Conservation (phyloP, 257 asterid genomes). For the Nicotiana otophora region DNA sequence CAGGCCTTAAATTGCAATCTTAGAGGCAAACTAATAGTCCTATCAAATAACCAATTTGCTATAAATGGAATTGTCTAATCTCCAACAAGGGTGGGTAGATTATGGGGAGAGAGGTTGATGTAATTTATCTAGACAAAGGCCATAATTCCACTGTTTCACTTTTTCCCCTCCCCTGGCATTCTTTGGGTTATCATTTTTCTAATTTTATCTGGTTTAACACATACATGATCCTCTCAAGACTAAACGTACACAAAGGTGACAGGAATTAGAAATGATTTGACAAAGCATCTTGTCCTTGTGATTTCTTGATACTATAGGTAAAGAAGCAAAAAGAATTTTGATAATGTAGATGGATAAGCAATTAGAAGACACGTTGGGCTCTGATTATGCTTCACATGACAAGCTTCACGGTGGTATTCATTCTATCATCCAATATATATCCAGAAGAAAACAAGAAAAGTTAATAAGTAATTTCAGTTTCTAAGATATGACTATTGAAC, state of each 20-base stretch:
- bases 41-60: background rate
- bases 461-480: background rate
- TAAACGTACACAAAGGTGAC: background rate
- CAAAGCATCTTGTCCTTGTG: background rate
- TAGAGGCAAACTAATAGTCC: background rate
- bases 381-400: background rate
- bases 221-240: background rate
- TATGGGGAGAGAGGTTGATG: background rate
- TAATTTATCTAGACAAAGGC: background rate
- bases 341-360: background rate
- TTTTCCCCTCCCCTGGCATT: background rate
- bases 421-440: background rate
- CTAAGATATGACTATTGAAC: background rate
- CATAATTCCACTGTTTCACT: background rate
- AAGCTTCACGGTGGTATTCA: background rate
- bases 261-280: background rate
- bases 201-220: background rate
- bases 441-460: background rate
- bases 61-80: background rate
- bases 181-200: background rate
- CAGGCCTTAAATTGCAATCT: constrained; percentile 3
- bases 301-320: background rate
- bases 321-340: background rate
- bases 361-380: background rate
- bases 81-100: background rate